Base-by-base conservation (phyloP, 371 early-diverging fungal genomes). In the Entomophthora muscae region DNA sequence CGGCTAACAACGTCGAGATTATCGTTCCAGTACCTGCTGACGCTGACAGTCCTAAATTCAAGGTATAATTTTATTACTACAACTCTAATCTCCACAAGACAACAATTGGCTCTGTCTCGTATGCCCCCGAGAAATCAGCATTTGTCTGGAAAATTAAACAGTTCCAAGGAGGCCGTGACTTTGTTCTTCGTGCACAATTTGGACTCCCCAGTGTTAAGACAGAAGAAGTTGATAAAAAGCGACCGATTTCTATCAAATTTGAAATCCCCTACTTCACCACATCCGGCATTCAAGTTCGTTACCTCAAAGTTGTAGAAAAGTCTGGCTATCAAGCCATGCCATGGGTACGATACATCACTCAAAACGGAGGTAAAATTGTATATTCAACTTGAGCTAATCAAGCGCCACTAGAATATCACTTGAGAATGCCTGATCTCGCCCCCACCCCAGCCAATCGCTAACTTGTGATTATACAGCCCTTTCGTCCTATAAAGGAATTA, bases 181-280 rank as follows among this genome's bases (percentile, higher is more conserved):
- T 91, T 63, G 75, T 90, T 64, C 83, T 95, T 80, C 80, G 97
- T 30, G 96, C 95, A 27, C 95, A 95, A 67, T 96, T 96, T 80
- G 95, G 96, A 2, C 76, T 96, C 30, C 98, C 98, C 13, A 89
- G 88, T 57, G 95, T 98, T 51, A 89, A 86, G 74, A 87, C 81
- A 76, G 81, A 80, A 71, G 96, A 95, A 63, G 91, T 91, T 64
- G 85, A 91, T 1, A 91, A 95, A 68, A 91, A 92, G 73, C 82
- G 84, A 60, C 95, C 98, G 0, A 95, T 98, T 69, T 86, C 89
- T 17, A 88, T 98, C 70, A 91, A 92, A 74, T 98, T 94, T 71
- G 98, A 98, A 72, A 95, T 98, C 63, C 98, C 98, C 33, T 98
- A 98, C 75, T 98, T 94, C 68, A 95, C 97, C 24, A 88, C 85